phyloP scores from a whole-genome alignment of 805 yeast species.

The Candida schatavii region DNA sequence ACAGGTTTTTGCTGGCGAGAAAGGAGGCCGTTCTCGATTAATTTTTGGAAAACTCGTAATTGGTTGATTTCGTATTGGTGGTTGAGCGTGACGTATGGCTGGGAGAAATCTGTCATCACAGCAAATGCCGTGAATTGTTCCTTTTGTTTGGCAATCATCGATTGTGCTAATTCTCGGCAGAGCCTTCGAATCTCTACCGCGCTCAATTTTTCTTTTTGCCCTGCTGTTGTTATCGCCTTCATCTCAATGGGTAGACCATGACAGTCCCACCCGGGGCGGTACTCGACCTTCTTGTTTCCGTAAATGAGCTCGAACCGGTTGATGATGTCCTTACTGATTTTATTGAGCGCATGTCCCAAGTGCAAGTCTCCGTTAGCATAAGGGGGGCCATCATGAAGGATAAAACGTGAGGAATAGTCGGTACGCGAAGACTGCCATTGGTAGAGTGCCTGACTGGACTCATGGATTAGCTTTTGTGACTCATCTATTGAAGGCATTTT shows the following conservation, averaged over 20 bases:
- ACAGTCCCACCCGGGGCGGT: constrained; percentile 97
- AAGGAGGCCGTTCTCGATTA: constrained; percentile 66
- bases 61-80: constrained; percentile 74
- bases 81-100: constrained; percentile 71
- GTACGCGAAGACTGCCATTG: constrained; percentile 44
- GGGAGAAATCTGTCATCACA: constrained; percentile 78
- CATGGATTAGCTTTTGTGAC: constrained; percentile 40
- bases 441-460: constrained; percentile 60
- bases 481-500: constrained; percentile 50
- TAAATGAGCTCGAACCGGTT: constrained; percentile 62
- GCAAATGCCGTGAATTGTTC: constrained; percentile 66
- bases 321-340: constrained; percentile 82
- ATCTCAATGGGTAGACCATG: constrained; percentile 97
- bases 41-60: constrained; percentile 60
- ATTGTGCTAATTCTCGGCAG: constrained; percentile 68
- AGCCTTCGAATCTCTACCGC: constrained; percentile 58
- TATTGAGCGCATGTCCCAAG: constrained; percentile 88
- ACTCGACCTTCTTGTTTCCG: constrained; percentile 60
- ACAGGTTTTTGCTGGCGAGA: constrained; percentile 91
- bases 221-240: constrained; percentile 59
- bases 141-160: constrained; percentile 63
- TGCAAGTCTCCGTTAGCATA: constrained; percentile 96
- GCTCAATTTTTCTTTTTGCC: constrained; percentile 22
- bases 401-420: constrained; percentile 35
- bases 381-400: constrained; percentile 96